These are phyloP conservation scores for Rubus idaeus DNA, from an alignment of 306 rosid genomes.

Conservation along the genomic window DNA sequence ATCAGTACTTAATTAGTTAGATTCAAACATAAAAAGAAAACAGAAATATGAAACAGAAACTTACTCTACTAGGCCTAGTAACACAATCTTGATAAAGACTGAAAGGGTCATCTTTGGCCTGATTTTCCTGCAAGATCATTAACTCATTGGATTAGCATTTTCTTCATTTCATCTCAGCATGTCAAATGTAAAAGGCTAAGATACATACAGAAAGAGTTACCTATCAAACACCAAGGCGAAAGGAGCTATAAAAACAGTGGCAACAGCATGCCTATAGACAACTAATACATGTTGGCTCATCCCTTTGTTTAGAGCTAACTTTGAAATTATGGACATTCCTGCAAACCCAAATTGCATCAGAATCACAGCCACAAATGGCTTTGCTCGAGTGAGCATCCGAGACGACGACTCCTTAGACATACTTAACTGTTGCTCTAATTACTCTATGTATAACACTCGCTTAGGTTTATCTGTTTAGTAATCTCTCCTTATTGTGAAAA, in stretches of 20 bases:
- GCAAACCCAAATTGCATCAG: constrained; percentile 49
- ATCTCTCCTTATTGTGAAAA: not conserved
- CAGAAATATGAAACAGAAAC: not conserved
- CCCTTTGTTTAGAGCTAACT: constrained; percentile 45
- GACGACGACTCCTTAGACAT: constrained; percentile 21
- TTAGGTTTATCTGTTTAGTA: not conserved
- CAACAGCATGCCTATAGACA: constrained; percentile 45
- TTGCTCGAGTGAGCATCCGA: constrained; percentile 12
- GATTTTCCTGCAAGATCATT: constrained; percentile 35
- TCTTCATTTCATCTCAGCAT: not conserved
- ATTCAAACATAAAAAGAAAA: not conserved
- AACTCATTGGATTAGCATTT: not conserved
- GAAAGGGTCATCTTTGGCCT: constrained; percentile 53
- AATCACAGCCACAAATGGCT: constrained; percentile 42
- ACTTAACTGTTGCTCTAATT: not conserved
- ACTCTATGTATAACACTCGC: not conserved
- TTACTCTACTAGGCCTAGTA: constrained; percentile 43
- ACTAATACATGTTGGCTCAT: constrained; percentile 50
- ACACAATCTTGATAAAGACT: constrained; percentile 32
- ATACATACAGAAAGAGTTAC: constrained; percentile 15
- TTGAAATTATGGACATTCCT: constrained; percentile 43
- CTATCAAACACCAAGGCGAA: constrained; percentile 52
- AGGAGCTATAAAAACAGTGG: constrained; percentile 40
- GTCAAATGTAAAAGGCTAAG: not conserved
- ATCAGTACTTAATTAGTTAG: not conserved